A percentile compares a stretch with the other conserved stretches of the same genome.
phyloP scores from a whole-genome alignment of 257 asterid genomes.

The Solanum dulcamara region DNA sequence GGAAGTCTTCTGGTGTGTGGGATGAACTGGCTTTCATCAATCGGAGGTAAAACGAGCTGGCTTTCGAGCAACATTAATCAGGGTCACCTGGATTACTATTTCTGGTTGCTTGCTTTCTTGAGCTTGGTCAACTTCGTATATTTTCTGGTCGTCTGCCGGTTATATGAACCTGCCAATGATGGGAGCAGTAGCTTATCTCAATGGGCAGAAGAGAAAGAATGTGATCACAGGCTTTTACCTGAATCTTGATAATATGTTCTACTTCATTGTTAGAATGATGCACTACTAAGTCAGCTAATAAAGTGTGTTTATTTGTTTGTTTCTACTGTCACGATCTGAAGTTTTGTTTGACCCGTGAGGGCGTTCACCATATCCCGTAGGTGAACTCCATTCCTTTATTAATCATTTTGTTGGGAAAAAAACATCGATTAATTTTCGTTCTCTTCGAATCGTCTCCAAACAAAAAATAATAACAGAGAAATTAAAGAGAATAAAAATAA shows the following conservation, averaged over 20 bases:
- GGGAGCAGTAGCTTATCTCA: background rate
- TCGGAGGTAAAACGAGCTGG: background rate
- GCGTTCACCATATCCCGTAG: no score
- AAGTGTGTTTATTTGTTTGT: no score
- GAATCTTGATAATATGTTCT: background rate
- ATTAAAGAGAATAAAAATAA: no score
- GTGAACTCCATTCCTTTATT: no score
- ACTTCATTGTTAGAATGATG: background rate
- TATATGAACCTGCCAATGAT: background rate
- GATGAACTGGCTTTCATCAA: background rate
- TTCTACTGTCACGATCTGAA: no score
- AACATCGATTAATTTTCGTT: no score
- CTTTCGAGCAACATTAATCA: slow-evolving; percentile 7
- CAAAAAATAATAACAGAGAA: no score
- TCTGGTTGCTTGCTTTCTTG: slow-evolving; percentile 3
- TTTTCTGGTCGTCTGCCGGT: background rate
- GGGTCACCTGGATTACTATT: slow-evolving; percentile 14
- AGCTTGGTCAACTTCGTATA: background rate
- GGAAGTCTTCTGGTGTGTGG: slow-evolving; percentile 6
- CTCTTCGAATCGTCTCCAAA: no score
- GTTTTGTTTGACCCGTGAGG: no score
- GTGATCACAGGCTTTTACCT: background rate
- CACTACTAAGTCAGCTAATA: background rate
- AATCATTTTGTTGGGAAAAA: no score
- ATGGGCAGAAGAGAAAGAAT: background rate